Evolutionary conservation across 1,284 basidiomycete species (phyloP).

Genomic region (Takashimella koratensis): DNA sequence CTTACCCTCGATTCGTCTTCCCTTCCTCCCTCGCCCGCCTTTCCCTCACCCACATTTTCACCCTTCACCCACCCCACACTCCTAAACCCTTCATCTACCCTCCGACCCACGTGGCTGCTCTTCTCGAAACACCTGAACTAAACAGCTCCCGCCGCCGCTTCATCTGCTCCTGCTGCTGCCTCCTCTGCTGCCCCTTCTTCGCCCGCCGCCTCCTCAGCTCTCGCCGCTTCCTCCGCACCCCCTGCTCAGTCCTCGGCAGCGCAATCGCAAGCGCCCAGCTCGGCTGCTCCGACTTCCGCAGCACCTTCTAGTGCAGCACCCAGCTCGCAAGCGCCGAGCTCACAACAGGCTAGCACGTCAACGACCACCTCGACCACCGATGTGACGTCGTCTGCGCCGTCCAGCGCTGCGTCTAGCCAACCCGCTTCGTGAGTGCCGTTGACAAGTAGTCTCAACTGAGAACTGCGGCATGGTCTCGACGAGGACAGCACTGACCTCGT

Average conservation of each 20-base stretch:
- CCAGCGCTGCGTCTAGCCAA: conserved; percentile 6
- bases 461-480: background rate
- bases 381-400: background rate
- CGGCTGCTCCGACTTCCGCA: conserved; percentile 1
- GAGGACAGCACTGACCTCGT: background rate
- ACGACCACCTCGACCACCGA: conserved; percentile 2
- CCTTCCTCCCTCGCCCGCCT: too few relatives aligned
- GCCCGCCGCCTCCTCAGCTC: background rate
- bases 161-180: background rate
- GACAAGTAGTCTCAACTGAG: too few relatives aligned
- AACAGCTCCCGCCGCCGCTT: background rate
- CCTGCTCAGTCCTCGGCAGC: conserved; percentile 5
- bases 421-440: background rate
- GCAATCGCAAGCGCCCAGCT: conserved; percentile 1
- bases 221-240: background rate
- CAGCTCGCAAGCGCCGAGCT: conserved; percentile 1
- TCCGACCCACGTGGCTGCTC: background rate
- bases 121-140: background rate
- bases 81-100: background rate
- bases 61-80: background rate
- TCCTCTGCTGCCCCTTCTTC: background rate
- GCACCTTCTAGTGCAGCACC: conserved; percentile 4
- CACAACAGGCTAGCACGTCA: conserved; percentile 1
- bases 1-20: background rate
- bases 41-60: background rate